A percentile compares a stretch with the other conserved stretches of the same genome.
Conservation (phyloP, 768 basidiomycete species). For the Crucibulum laeve region DNA sequence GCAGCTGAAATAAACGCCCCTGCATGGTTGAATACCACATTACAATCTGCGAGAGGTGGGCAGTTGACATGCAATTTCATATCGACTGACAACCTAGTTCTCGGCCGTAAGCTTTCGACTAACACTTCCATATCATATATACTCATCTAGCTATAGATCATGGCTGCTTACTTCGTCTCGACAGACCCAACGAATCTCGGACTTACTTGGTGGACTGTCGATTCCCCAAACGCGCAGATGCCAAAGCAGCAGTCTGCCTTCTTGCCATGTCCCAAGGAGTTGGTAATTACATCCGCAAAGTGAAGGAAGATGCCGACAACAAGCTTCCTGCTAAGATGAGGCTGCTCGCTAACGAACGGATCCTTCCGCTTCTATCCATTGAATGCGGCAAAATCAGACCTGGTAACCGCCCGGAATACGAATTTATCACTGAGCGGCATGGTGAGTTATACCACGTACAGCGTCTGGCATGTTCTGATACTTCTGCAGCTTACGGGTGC, state of each 20-base stretch:
- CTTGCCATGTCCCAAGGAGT: slow-evolving; percentile 62
- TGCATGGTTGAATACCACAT: slow-evolving; percentile 44
- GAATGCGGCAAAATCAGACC: slow-evolving; percentile 41
- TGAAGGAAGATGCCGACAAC: slow-evolving; percentile 36
- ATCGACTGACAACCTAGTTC: slow-evolving; percentile 32
- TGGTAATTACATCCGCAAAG: slow-evolving; percentile 48
- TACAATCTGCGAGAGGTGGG: slow-evolving; percentile 51
- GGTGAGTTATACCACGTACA: slow-evolving; percentile 37
- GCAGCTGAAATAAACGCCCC: slow-evolving; percentile 51
- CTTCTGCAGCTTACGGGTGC: slow-evolving; percentile 48
- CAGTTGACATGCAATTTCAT: slow-evolving; percentile 38
- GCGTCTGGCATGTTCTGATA: not conserved
- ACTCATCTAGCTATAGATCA: slow-evolving; percentile 34
- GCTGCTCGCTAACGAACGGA: slow-evolving; percentile 35
- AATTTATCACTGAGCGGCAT: slow-evolving; percentile 40
- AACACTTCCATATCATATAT: not conserved
- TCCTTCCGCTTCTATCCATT: slow-evolving; percentile 39
- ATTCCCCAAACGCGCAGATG: slow-evolving; percentile 58
- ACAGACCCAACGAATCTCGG: slow-evolving; percentile 43
- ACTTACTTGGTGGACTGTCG: slow-evolving; percentile 62
- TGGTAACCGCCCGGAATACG: slow-evolving; percentile 33
- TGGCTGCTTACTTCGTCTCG: slow-evolving; percentile 59
- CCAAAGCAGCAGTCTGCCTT: slow-evolving; percentile 65
- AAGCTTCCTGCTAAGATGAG: slow-evolving; percentile 42
- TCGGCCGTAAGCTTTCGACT: slow-evolving; percentile 34